Evolutionary conservation across 495 filamentous ascomycete genomes (phyloP).

Genomic region (Talaromyces ruber): DNA sequence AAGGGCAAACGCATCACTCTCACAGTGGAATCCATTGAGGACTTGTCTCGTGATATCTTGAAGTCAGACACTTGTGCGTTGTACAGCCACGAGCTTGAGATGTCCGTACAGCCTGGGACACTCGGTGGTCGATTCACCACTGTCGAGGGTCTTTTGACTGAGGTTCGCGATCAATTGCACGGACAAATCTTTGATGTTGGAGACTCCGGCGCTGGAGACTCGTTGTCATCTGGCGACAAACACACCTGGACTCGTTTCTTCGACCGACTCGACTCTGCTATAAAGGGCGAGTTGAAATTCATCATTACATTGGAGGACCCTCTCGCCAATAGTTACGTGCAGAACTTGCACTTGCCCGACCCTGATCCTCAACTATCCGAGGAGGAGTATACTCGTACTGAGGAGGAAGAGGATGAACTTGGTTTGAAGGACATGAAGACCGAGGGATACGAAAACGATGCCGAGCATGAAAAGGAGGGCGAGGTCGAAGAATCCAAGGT

Average conservation of each 20-base stretch:
- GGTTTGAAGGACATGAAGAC: conserved; percentile 88
- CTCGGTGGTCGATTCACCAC: conserved; percentile 97
- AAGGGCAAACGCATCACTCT: conserved; percentile 80
- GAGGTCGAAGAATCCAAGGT: background rate
- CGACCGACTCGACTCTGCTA: conserved; percentile 59
- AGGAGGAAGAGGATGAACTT: conserved; percentile 85
- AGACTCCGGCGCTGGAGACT: conserved; percentile 63
- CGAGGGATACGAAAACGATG: conserved; percentile 68
- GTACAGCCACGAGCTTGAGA: conserved; percentile 72
- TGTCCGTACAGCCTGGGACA: conserved; percentile 81
- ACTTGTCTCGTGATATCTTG: conserved; percentile 86
- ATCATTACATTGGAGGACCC: conserved; percentile 83
- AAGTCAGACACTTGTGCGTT: conserved; percentile 91
- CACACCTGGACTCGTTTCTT: conserved; percentile 79
- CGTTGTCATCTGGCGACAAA: conserved; percentile 52
- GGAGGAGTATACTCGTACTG: conserved; percentile 81
- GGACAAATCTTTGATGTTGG: conserved; percentile 75
- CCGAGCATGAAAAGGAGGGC: conserved; percentile 11
- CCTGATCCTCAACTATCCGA: conserved; percentile 71
- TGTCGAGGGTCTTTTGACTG: conserved; percentile 87
- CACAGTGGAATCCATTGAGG: conserved; percentile 58
- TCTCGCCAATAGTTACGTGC: conserved; percentile 84
- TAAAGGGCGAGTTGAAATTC: conserved; percentile 74
- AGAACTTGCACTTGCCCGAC: conserved; percentile 66
- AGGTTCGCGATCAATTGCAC: conserved; percentile 81